Conservation (phyloP, 2,329 filamentous ascomycete genomes). For the Sporothrix luriei region DNA sequence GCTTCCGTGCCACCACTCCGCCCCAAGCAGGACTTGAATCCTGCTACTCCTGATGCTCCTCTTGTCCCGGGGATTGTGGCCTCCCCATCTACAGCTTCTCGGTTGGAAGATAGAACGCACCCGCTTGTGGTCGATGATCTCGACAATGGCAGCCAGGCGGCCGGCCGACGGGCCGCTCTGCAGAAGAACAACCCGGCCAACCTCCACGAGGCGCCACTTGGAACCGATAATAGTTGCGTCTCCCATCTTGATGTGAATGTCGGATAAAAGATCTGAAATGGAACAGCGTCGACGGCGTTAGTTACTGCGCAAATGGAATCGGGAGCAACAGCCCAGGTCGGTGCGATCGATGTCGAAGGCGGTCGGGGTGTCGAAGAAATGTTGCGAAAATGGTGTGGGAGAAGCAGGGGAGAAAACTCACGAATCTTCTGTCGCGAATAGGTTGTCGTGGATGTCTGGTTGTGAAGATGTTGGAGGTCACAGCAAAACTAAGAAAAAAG, state of each 20-base stretch:
- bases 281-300: constrained; percentile 24
- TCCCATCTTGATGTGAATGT: constrained; percentile 67
- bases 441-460: constrained; percentile 34
- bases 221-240: constrained; percentile 80
- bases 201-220: constrained; percentile 95
- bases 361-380: neutral
- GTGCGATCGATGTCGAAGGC: constrained; percentile 11
- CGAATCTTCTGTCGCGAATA: constrained; percentile 33
- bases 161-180: constrained; percentile 77
- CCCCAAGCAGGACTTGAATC: neutral
- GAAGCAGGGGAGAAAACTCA: constrained; percentile 29
- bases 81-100: neutral
- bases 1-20: neutral
- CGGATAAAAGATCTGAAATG: constrained; percentile 30
- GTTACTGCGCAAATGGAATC: constrained; percentile 12
- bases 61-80: neutral
- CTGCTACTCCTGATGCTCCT: neutral
- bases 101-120: constrained; percentile 64
- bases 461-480: constrained; percentile 33
- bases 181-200: constrained; percentile 95
- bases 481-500: constrained; percentile 31
- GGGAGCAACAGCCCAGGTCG: neutral
- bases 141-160: constrained; percentile 90
- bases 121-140: constrained; percentile 99
- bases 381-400: constrained; percentile 1